A percentile compares a stretch with the other conserved stretches of the same genome.
Evolutionary conservation across 2,329 filamentous ascomycete species (phyloP).

Genomic region (Phoma sp.): DNA sequence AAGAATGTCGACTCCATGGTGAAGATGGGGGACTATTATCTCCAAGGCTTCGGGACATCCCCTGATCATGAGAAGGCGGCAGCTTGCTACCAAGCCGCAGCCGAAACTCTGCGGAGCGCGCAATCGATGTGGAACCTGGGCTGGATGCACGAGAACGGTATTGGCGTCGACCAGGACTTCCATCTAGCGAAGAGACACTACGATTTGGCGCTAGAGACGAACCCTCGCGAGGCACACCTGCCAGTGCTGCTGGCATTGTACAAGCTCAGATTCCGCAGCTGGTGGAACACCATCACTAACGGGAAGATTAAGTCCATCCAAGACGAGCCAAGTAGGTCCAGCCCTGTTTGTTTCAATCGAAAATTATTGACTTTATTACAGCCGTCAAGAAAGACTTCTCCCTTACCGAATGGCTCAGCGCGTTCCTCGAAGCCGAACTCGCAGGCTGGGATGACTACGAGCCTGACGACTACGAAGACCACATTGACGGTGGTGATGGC

Average conservation of each 20-base stretch:
- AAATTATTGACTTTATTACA: slow-evolving; percentile 44
- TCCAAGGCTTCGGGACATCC: slow-evolving; percentile 75
- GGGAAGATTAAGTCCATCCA: slow-evolving; percentile 92
- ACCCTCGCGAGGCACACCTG: slow-evolving; percentile 83
- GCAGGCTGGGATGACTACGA: slow-evolving; percentile 65
- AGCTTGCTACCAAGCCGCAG: slow-evolving; percentile 89
- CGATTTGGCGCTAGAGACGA: slow-evolving; percentile 88
- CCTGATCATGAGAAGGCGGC: slow-evolving; percentile 83
- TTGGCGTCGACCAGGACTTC: slow-evolving; percentile 92
- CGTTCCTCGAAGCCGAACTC: slow-evolving; percentile 72
- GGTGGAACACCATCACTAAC: slow-evolving; percentile 91
- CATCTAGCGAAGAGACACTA: slow-evolving; percentile 97
- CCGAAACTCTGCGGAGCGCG: slow-evolving; percentile 88
- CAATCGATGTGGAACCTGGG: slow-evolving; percentile 97
- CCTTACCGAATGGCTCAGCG: slow-evolving; percentile 82
- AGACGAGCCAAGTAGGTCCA: slow-evolving; percentile 80
- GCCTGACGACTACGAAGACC: slow-evolving; percentile 54
- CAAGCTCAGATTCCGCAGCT: slow-evolving; percentile 83
- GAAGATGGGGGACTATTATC: slow-evolving; percentile 99
- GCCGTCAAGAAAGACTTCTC: slow-evolving; percentile 76
- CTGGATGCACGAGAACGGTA: slow-evolving; percentile 99
- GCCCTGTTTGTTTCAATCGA: neutral
- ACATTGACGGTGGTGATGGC: slow-evolving; percentile 52
- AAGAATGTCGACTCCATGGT: slow-evolving; percentile 91
- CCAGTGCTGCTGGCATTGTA: slow-evolving; percentile 88